A percentile compares a stretch with the other conserved stretches of the same genome.
phyloP scores from a whole-genome alignment of 2,329 filamentous ascomycete species.

The Talaromyces albobiverticillius region DNA sequence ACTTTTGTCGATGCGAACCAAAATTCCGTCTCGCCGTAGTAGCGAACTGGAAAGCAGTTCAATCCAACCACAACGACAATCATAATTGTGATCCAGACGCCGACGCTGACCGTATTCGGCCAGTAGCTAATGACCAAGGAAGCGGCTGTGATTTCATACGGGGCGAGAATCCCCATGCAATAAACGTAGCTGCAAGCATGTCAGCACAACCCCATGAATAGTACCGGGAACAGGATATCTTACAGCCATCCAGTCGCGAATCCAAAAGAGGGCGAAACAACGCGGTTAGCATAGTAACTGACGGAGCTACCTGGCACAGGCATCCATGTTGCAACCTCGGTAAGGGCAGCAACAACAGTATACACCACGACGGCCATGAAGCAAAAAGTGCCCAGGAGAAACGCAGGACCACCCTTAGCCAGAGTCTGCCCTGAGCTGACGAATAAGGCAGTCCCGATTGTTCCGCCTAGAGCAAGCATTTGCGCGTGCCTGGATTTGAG shows the following conservation, averaged over 20 bases:
- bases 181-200: slow-evolving; percentile 45
- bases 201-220: background rate
- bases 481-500: slow-evolving; percentile 46
- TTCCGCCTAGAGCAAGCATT: slow-evolving; percentile 58
- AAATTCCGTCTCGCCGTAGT: slow-evolving; percentile 55
- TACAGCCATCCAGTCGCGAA: slow-evolving; percentile 34
- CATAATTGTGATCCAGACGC: slow-evolving; percentile 55
- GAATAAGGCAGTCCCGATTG: slow-evolving; percentile 57
- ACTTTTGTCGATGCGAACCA: slow-evolving; percentile 54
- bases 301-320: slow-evolving; percentile 43
- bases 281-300: slow-evolving; percentile 42
- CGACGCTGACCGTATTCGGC: slow-evolving; percentile 43
- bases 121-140: slow-evolving; percentile 65
- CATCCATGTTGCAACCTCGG: slow-evolving; percentile 40
- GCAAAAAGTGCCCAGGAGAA: slow-evolving; percentile 51
- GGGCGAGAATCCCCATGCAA: slow-evolving; percentile 44
- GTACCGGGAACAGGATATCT: background rate
- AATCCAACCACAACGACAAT: slow-evolving; percentile 56
- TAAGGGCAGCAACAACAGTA: slow-evolving; percentile 45
- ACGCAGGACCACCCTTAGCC: slow-evolving; percentile 50
- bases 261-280: slow-evolving; percentile 40
- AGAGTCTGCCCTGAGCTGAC: slow-evolving; percentile 54
- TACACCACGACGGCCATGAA: slow-evolving; percentile 48
- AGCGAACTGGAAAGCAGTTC: slow-evolving; percentile 48
- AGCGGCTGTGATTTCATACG: slow-evolving; percentile 64